Percentiles rank a stretch among this genome's conserved stretches.
These are phyloP conservation scores for Globisporangium nunn DNA, from an alignment of 352 stramenopile genomes.

Conservation along the genomic window DNA sequence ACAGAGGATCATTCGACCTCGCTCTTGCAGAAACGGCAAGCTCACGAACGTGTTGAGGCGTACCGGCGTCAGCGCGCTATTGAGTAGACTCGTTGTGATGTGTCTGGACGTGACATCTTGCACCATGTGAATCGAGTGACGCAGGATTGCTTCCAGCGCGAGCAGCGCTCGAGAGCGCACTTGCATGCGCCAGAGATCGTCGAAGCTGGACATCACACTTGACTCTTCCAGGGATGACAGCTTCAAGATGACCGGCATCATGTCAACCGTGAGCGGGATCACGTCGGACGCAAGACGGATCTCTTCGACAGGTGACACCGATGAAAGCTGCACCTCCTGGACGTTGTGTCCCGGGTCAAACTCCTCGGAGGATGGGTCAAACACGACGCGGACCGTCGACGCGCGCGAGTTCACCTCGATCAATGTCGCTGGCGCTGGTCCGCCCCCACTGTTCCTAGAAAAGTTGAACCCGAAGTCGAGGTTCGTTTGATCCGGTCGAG, in stretches of 20 bases:
- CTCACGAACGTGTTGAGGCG: constrained; percentile 67
- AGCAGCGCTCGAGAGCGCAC: constrained; percentile 79
- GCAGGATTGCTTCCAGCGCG: constrained; percentile 70
- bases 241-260: constrained; percentile 82
- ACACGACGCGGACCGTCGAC: constrained; percentile 72
- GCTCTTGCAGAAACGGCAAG: constrained; percentile 68
- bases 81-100: constrained; percentile 46
- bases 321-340: constrained; percentile 67
- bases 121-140: constrained; percentile 38
- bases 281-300: constrained; percentile 50
- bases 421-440: constrained; percentile 57
- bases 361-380: constrained; percentile 54
- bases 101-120: constrained; percentile 26
- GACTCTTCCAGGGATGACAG: constrained; percentile 70
- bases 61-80: constrained; percentile 56
- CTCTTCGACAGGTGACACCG: constrained; percentile 71
- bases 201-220: constrained; percentile 54
- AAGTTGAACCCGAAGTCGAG: constrained; percentile 54
- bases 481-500: constrained; percentile 17
- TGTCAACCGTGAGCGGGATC: constrained; percentile 47
- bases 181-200: constrained; percentile 78
- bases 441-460: constrained; percentile 15
- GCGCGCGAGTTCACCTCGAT: constrained; percentile 62
- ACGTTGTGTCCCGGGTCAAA: constrained; percentile 80
- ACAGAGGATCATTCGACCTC: constrained; percentile 78